Evolutionary conservation across 176 grass and related monocot genomes (phyloP).

Genomic region (Aegilops sharonensis): DNA sequence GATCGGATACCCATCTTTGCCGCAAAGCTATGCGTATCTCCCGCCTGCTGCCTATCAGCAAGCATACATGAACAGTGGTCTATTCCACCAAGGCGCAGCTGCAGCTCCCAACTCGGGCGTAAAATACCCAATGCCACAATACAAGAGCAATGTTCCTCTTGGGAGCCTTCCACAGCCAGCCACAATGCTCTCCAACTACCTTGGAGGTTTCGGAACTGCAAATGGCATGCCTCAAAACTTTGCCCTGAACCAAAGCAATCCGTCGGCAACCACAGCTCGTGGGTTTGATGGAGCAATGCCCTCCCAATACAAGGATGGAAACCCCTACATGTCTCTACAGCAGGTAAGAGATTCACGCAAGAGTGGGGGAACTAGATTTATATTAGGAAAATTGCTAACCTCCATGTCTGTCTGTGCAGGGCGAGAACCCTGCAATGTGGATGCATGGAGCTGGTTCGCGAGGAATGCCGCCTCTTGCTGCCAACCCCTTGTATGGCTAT

Average conservation of each 20-base stretch:
- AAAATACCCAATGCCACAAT: slow-evolving; percentile 70
- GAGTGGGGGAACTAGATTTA: not conserved
- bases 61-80: slow-evolving; percentile 48
- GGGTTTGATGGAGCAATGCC: slow-evolving; percentile 58
- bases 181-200: slow-evolving; percentile 45
- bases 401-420: slow-evolving; percentile 24
- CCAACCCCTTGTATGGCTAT: slow-evolving; percentile 62
- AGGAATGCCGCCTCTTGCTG: slow-evolving; percentile 57
- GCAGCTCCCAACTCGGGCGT: slow-evolving; percentile 48
- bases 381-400: not conserved
- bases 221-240: slow-evolving; percentile 63
- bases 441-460: slow-evolving; percentile 63
- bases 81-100: slow-evolving; percentile 63
- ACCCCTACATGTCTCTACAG: slow-evolving; percentile 61
- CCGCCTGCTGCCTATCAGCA: slow-evolving; percentile 64
- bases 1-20: slow-evolving; percentile 72
- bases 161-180: slow-evolving; percentile 58
- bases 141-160: slow-evolving; percentile 62
- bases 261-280: slow-evolving; percentile 41
- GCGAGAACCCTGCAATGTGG: slow-evolving; percentile 72
- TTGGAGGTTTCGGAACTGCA: slow-evolving; percentile 55
- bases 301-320: slow-evolving; percentile 68
- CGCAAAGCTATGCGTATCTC: slow-evolving; percentile 67
- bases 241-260: slow-evolving; percentile 50
- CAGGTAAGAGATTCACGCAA: slow-evolving; percentile 42